Evolutionary conservation across 2,329 filamentous ascomycete genomes (phyloP).

Genomic region (Septoria petroselini): DNA sequence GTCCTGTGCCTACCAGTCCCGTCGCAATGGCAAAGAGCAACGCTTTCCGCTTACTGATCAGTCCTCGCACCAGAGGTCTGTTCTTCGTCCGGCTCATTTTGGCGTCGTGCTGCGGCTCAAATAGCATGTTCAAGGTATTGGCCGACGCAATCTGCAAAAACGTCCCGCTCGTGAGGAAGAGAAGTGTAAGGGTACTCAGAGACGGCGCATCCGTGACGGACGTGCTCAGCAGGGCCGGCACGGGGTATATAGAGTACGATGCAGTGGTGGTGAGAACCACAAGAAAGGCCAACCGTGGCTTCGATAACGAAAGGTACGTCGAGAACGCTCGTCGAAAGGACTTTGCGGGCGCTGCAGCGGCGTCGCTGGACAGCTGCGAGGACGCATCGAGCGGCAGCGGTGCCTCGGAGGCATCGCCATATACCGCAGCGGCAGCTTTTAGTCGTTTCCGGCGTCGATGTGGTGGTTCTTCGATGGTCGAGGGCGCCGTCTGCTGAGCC

Average conservation of each 20-base stretch:
- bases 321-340: constrained; percentile 67
- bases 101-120: constrained; percentile 85
- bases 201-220: constrained; percentile 68
- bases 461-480: constrained; percentile 23
- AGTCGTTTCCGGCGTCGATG: constrained; percentile 37
- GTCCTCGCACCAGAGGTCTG: constrained; percentile 76
- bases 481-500: constrained; percentile 6
- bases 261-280: constrained; percentile 88
- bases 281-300: constrained; percentile 87
- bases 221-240: constrained; percentile 77
- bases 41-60: constrained; percentile 70
- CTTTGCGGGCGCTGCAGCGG: constrained; percentile 54
- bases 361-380: constrained; percentile 56
- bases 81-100: constrained; percentile 93
- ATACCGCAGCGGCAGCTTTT: constrained; percentile 31
- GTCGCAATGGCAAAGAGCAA: constrained; percentile 74
- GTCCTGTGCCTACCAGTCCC: constrained; percentile 64
- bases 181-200: constrained; percentile 81
- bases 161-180: constrained; percentile 84
- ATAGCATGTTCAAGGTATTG: constrained; percentile 95
- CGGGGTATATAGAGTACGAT: constrained; percentile 88
- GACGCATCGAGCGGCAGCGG: constrained; percentile 59
- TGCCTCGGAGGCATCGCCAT: constrained; percentile 18
- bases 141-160: constrained; percentile 85
- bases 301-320: constrained; percentile 86